Evolutionary conservation across 495 filamentous ascomycete species (phyloP).

Genomic region (Penicillium canescens): DNA sequence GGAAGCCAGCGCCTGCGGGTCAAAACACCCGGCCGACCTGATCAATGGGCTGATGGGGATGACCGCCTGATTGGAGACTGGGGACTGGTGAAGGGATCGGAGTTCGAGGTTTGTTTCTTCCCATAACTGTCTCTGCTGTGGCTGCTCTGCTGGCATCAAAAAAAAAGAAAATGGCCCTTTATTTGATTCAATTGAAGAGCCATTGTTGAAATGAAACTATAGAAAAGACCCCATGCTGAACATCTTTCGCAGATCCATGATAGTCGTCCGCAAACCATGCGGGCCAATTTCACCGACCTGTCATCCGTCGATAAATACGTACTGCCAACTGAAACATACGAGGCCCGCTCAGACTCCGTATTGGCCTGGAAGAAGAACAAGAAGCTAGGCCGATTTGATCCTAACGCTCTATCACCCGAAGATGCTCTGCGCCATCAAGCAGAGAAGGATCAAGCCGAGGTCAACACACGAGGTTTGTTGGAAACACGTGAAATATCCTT

Average conservation of each 20-base stretch:
- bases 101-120: slow-evolving; percentile 40
- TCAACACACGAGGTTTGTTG: slow-evolving; percentile 56
- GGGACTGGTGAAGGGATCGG: slow-evolving; percentile 40
- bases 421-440: slow-evolving; percentile 67
- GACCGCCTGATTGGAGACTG: slow-evolving; percentile 37
- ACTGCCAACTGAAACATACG: slow-evolving; percentile 80
- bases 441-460: slow-evolving; percentile 61
- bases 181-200: too few species aligned
- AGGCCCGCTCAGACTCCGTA: slow-evolving; percentile 79
- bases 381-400: slow-evolving; percentile 93
- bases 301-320: slow-evolving; percentile 83
- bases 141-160: background rate
- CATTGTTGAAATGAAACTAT: too few species aligned
- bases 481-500: slow-evolving; percentile 3
- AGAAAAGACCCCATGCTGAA: background rate
- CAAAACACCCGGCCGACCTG: slow-evolving; percentile 36
- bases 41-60: slow-evolving; percentile 42
- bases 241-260: slow-evolving; percentile 65
- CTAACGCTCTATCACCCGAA: slow-evolving; percentile 63
- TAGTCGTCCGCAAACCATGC: slow-evolving; percentile 67
- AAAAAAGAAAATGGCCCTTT: background rate
- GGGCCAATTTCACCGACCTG: slow-evolving; percentile 74
- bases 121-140: background rate
- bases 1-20: slow-evolving; percentile 67
- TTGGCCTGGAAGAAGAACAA: slow-evolving; percentile 91